phyloP scores from a whole-genome alignment of 2,329 filamentous ascomycete genomes.

The Hirsutella minnesotensis region DNA sequence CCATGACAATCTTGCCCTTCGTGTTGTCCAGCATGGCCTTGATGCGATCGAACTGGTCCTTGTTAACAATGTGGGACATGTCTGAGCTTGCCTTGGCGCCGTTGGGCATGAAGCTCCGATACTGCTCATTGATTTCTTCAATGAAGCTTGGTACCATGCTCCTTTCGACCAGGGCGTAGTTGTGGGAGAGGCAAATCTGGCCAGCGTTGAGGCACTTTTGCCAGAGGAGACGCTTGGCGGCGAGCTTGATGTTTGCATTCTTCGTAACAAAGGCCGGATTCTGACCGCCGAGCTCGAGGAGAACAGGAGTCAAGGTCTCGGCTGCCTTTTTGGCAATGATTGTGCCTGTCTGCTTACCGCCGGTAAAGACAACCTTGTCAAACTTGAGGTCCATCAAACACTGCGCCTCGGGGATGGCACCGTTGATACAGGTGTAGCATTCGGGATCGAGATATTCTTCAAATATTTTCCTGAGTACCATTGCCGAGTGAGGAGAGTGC shows the following conservation, averaged over 20 bases:
- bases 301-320: slow-evolving; percentile 74
- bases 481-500: slow-evolving; percentile 61
- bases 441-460: slow-evolving; percentile 64
- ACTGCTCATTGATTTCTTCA: slow-evolving; percentile 56
- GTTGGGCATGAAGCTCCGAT: slow-evolving; percentile 71
- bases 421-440: slow-evolving; percentile 70
- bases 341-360: slow-evolving; percentile 66
- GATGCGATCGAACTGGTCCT: slow-evolving; percentile 65
- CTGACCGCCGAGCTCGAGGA: slow-evolving; percentile 78
- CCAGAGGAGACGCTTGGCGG: slow-evolving; percentile 78
- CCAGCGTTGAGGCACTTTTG: slow-evolving; percentile 78
- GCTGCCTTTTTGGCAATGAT: slow-evolving; percentile 87
- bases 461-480: slow-evolving; percentile 68
- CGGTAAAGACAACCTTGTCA: slow-evolving; percentile 98
- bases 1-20: slow-evolving; percentile 74
- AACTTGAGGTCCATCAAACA: slow-evolving; percentile 78
- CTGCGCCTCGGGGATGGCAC: slow-evolving; percentile 67
- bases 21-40: slow-evolving; percentile 81
- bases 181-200: slow-evolving; percentile 86
- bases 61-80: slow-evolving; percentile 70
- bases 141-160: slow-evolving; percentile 62
- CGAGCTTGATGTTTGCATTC: slow-evolving; percentile 66
- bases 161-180: slow-evolving; percentile 79
- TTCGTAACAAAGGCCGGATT: slow-evolving; percentile 90
- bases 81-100: slow-evolving; percentile 71